Base-by-base conservation (phyloP, 192 early-diverging fungal genomes). In the Linnemannia exigua region DNA sequence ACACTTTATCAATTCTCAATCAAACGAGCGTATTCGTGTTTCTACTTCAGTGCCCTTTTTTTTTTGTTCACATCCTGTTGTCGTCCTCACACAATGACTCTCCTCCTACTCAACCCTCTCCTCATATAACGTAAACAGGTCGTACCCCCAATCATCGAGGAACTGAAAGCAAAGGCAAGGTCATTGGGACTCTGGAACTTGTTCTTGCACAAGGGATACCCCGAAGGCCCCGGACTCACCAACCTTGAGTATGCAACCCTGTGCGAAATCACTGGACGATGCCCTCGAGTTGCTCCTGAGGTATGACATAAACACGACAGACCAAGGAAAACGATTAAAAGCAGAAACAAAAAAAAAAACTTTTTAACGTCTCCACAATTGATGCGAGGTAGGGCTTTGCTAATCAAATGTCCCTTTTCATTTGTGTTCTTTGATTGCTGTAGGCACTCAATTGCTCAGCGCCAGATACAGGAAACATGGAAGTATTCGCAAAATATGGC, bases 391-490 rank as follows among this genome's bases (percentile, higher is more conserved):
- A 67, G 11, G 33, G 36, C 67, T 37, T 67, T 67, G 28, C 67
- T 67, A 36, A 31, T 37, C 36, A 37, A 20, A 41, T 17, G 5
- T n/a, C 14, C 19, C 68, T 22, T 50, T 76, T n/a, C 25, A 28
- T 51, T n/a, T 28, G 0, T 44, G 33, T 41, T n/a, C 20, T n/a
- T 28, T 12, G 4, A 22, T 2, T 74, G 58, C 36, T 0, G 12
- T 74, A 93, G 93, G 97, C 97, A 28, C 91, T 92, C 89, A 98
- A 99, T 94, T 97, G 96, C 89, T 91, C 93, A 54, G 96, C 97
- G 25, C 98, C 98, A 20, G 98, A 99, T 84, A 98, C 98, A 8
- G 98, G 98, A 74, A 99, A 99, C 92, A 99, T 99, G 98, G 98
- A 99, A 83, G 97, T 99, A 58, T 94, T 99, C 78, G 96, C 96